Conservation (phyloP, 2,329 filamentous ascomycete species). For the Phialophora verrucosa region DNA sequence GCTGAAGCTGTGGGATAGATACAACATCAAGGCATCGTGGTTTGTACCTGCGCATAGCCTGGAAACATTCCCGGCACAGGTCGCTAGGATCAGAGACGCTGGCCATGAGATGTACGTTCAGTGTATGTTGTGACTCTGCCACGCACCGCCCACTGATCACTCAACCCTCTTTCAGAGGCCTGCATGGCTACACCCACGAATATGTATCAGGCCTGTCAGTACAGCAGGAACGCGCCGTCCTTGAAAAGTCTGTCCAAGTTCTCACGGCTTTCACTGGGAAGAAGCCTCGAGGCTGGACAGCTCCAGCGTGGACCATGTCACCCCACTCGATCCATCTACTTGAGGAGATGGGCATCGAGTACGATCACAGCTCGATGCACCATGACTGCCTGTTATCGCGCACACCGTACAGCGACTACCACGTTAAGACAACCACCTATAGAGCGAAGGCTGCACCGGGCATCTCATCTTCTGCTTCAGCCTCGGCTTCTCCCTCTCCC, state of each 20-base stretch:
- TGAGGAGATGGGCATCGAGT: constrained; percentile 51
- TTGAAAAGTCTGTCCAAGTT: constrained; percentile 47
- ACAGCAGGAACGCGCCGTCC: constrained; percentile 47
- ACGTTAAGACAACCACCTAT: constrained; percentile 11
- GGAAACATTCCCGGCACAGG: constrained; percentile 58
- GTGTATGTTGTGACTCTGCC: no score
- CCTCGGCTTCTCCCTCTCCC: not conserved
- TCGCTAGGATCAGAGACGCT: constrained; percentile 47
- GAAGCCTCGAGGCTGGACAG: constrained; percentile 51
- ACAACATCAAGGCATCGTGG: constrained; percentile 60
- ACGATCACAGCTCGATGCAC: constrained; percentile 57
- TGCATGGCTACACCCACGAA: constrained; percentile 55
- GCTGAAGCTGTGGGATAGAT: constrained; percentile 49
- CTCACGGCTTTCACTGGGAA: constrained; percentile 48
- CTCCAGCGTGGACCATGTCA: constrained; percentile 51
- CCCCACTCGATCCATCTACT: constrained; percentile 49
- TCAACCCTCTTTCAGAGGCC: constrained; percentile 35
- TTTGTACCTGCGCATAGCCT: constrained; percentile 64
- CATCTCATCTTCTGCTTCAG: not conserved
- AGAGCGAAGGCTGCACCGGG: constrained; percentile 1
- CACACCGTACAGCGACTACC: constrained; percentile 11
- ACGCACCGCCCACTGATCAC: not conserved
- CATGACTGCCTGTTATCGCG: constrained; percentile 46
- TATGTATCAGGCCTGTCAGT: constrained; percentile 41
- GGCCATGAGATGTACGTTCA: constrained; percentile 48